Conservation (phyloP, 441 rosid genomes). For the California macrophylla region DNA sequence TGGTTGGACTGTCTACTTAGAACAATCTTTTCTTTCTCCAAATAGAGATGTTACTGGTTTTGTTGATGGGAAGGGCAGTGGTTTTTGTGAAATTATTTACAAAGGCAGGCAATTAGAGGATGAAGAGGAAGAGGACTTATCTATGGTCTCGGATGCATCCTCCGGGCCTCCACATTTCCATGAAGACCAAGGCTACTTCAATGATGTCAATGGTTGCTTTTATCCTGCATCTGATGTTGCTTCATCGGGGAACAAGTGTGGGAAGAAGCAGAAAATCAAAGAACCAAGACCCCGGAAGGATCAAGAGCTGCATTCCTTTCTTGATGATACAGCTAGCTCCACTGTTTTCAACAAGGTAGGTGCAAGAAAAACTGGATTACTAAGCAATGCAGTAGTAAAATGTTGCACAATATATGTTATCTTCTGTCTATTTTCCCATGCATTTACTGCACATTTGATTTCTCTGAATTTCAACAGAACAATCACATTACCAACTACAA, state of each 20-base stretch:
- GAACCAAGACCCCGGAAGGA: conserved; percentile 28
- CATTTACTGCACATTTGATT: neutral
- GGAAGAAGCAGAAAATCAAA: conserved; percentile 28
- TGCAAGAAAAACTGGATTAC: neutral
- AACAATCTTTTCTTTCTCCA: conserved; percentile 42
- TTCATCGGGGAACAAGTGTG: conserved; percentile 15
- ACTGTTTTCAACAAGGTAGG: conserved; percentile 30
- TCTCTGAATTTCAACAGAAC: conserved; percentile 22
- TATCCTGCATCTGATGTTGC: conserved; percentile 12
- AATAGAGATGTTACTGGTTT: conserved; percentile 14
- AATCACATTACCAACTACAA: conserved; percentile 26
- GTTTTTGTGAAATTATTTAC: conserved; percentile 1
- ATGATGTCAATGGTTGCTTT: conserved; percentile 16
- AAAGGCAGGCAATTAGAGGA: conserved; percentile 11
- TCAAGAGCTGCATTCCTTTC: conserved; percentile 37
- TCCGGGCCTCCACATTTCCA: conserved; percentile 74
- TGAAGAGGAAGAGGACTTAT: conserved; percentile 51
- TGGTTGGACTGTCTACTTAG: conserved; percentile 89
- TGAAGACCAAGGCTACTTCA: conserved; percentile 29
- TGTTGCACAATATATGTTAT: neutral
- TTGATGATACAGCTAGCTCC: conserved; percentile 92
- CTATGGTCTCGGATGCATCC: conserved; percentile 95
- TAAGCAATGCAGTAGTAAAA: neutral
- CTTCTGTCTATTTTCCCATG: neutral
- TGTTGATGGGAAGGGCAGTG: conserved; percentile 14